Evolutionary conservation across 768 basidiomycete species (phyloP).

Genomic region (Hydnomerulius pinastri): DNA sequence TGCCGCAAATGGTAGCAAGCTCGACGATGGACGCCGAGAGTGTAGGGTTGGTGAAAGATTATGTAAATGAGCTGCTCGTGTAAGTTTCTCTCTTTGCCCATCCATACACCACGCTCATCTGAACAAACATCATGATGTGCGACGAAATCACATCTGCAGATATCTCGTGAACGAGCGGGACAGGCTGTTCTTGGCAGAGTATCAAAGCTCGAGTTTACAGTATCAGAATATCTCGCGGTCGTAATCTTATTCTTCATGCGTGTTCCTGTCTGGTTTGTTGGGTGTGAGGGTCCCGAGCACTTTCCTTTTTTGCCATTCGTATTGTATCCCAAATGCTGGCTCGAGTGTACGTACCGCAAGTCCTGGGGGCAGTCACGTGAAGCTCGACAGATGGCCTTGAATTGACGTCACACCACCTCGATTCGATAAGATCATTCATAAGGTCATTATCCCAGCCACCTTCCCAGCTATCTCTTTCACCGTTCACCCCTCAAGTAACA

Average conservation of each 20-base stretch:
- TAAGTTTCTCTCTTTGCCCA: constrained; percentile 38
- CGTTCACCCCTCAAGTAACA: neutral
- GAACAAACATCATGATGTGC: no score
- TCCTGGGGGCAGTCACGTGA: neutral
- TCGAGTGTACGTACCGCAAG: no score
- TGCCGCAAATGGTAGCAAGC: constrained; percentile 87
- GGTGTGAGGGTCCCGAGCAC: no score
- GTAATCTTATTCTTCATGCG: constrained; percentile 36
- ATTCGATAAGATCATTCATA: neutral
- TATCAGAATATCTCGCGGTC: constrained; percentile 86
- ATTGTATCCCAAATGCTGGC: no score
- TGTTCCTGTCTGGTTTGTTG: neutral
- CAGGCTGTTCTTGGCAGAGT: constrained; percentile 73
- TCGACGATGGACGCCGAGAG: constrained; percentile 92
- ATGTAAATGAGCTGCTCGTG: constrained; percentile 86
- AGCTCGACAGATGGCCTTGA: neutral
- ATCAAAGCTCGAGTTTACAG: constrained; percentile 70
- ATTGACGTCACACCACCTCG: constrained; percentile 2
- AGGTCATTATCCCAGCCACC: no score
- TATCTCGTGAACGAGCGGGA: constrained; percentile 80
- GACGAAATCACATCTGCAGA: no score
- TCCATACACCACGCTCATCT: no score
- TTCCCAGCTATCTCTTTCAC: neutral
- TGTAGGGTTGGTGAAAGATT: constrained; percentile 79
- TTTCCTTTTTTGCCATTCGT: no score